phyloP scores from a whole-genome alignment of 2,329 filamentous ascomycete species.

The Ascosphaera pollenicola region DNA sequence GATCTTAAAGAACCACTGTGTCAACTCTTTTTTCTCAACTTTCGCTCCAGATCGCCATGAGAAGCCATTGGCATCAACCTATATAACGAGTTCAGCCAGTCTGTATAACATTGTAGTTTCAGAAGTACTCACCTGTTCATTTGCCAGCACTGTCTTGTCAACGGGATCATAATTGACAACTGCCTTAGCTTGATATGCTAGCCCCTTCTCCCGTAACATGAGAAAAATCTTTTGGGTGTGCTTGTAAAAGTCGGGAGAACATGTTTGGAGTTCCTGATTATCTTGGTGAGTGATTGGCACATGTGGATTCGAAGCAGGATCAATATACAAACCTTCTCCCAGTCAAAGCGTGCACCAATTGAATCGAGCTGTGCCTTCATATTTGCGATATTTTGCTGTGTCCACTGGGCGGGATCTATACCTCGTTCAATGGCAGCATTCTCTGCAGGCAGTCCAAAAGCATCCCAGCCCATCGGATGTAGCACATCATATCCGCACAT shows the following conservation, averaged over 20 bases:
- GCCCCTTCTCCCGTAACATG: conserved; percentile 46
- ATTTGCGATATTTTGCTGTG: conserved; percentile 51
- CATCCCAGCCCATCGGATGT: conserved; percentile 89
- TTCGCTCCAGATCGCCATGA: conserved; percentile 77
- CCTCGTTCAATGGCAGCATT: conserved; percentile 75
- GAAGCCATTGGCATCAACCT: conserved; percentile 58
- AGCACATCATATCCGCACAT: conserved; percentile 56
- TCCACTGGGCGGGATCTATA: conserved; percentile 59
- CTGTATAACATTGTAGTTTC: neutral
- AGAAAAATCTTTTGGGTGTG: conserved; percentile 76
- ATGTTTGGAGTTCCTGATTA: conserved; percentile 72
- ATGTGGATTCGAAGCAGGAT: too few relatives aligned
- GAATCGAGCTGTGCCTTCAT: conserved; percentile 64
- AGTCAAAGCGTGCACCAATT: conserved; percentile 71
- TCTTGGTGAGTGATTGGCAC: too few relatives aligned
- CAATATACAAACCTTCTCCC: conserved; percentile 49
- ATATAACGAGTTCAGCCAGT: conserved; percentile 1
- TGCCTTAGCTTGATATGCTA: conserved; percentile 67
- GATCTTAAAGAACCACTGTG: conserved; percentile 81
- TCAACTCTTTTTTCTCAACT: conserved; percentile 56
- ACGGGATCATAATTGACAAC: conserved; percentile 81
- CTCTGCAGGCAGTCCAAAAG: conserved; percentile 74
- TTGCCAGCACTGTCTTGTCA: conserved; percentile 73
- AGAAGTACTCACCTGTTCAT: conserved; percentile 40
- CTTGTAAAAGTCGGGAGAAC: conserved; percentile 67